Conservation (phyloP, 2,329 filamentous ascomycete genomes). For the Pezicula neosporulosa region DNA sequence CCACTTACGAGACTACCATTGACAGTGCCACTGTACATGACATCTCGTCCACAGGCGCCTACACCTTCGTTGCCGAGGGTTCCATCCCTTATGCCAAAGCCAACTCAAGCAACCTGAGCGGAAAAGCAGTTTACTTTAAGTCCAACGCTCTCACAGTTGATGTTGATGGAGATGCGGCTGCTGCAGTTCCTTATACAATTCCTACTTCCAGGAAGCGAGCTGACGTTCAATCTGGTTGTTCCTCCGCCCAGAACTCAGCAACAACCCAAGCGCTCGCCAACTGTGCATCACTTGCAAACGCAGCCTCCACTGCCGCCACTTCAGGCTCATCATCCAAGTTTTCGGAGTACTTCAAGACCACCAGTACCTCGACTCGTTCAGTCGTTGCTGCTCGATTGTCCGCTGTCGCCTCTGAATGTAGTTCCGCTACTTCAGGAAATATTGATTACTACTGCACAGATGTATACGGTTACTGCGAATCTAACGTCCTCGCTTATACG, state of each 20-base stretch:
- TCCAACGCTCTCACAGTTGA: constrained; percentile 56
- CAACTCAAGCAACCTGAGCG: constrained; percentile 49
- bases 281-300: constrained; percentile 49
- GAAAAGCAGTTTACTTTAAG: constrained; percentile 47
- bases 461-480: constrained; percentile 46
- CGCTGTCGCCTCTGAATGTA: constrained; percentile 52
- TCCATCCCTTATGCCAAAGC: constrained; percentile 51
- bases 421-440: constrained; percentile 41
- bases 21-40: constrained; percentile 41
- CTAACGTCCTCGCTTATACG: constrained; percentile 58
- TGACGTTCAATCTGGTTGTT: constrained; percentile 50
- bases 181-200: constrained; percentile 44
- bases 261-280: constrained; percentile 49
- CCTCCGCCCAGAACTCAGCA: constrained; percentile 39
- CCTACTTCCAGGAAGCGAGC: constrained; percentile 43
- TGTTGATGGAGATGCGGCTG: constrained; percentile 53
- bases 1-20: constrained; percentile 38
- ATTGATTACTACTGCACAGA: constrained; percentile 59
- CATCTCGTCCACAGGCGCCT: constrained; percentile 43
- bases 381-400: constrained; percentile 49
- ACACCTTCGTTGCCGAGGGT: constrained; percentile 53
- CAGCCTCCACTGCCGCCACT: constrained; percentile 47
- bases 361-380: constrained; percentile 38
- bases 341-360: constrained; percentile 62
- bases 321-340: constrained; percentile 47